Conservation (phyloP, 2,329 filamentous ascomycete genomes). For the Diaporthe eres region DNA sequence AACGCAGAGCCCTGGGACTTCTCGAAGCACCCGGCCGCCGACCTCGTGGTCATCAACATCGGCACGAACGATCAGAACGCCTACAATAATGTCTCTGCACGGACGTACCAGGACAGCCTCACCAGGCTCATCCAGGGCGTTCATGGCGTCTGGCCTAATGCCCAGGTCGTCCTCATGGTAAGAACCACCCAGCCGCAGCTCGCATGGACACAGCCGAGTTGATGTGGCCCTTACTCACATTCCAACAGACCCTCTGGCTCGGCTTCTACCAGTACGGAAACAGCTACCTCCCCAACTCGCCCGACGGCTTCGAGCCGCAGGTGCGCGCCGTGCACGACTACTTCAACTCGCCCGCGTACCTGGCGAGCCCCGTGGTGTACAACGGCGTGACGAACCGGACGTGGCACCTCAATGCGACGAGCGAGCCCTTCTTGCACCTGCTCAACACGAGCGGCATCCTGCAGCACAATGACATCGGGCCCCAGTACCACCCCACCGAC, state of each 20-base stretch:
- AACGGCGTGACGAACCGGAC: slow-evolving; percentile 57
- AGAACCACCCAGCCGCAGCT: slow-evolving; percentile 11
- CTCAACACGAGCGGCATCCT: slow-evolving; percentile 74
- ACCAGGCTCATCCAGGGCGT: slow-evolving; percentile 61
- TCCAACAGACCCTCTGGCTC: slow-evolving; percentile 64
- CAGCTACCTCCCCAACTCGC: slow-evolving; percentile 60
- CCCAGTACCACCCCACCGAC: slow-evolving; percentile 72
- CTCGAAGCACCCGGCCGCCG: slow-evolving; percentile 56
- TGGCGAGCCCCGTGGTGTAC: slow-evolving; percentile 56
- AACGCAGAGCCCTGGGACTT: slow-evolving; percentile 62
- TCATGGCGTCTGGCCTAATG: slow-evolving; percentile 61
- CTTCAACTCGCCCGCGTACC: slow-evolving; percentile 63
- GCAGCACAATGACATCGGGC: slow-evolving; percentile 73
- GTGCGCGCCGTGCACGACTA: slow-evolving; percentile 65
- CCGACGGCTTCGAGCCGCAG: slow-evolving; percentile 61
- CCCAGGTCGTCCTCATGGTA: slow-evolving; percentile 61
- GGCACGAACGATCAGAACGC: slow-evolving; percentile 60
- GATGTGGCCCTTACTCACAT: slow-evolving; percentile 37
- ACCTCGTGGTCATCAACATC: slow-evolving; percentile 62
- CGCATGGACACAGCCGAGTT: background rate
- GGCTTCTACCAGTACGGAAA: slow-evolving; percentile 66
- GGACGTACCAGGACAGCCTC: slow-evolving; percentile 57
- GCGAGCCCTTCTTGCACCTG: slow-evolving; percentile 68
- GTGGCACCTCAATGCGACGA: slow-evolving; percentile 48
- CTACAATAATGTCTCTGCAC: slow-evolving; percentile 53